Base-by-base conservation (phyloP, 2,329 filamentous ascomycete genomes). In the Colletotrichum graminicola region DNA sequence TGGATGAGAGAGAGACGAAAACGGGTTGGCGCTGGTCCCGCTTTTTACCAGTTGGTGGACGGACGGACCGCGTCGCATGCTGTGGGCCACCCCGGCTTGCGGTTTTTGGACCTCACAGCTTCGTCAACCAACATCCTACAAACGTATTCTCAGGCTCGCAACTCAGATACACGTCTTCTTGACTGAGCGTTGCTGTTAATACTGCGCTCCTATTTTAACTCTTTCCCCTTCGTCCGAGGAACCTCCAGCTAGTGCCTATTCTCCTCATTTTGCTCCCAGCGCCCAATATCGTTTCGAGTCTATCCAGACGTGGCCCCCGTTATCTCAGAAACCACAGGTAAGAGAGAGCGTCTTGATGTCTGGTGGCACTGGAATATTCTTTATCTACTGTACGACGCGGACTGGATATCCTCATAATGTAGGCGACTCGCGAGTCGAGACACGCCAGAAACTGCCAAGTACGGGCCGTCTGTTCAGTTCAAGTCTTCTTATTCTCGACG, bases 41-140 rank as follows among this genome's bases (percentile, higher is more conserved):
- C 47, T 41, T 45, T 60, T 49, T 23, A 23, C 21, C 29, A 29
- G 12, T 34, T 41, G 60, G 26, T 59, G 21, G 41, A 36, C 47
- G 26, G 52, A 36, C 56, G 34, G 14, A 29, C 29, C 34, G 32
- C 5, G 29, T 59, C 16, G 54, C 7, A 14, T 18, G 26, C 26
- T 61, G 18, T 39, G 62, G 45, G 14, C 3, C 16, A 3, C 34
- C 34, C 45, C 32, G 59, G 32, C n/a, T 51, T 26, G 23, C 29
- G 55, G n/a, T n/a, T 36, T 43, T 34, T 21, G 26, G 14, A 70
- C 55, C 34, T 66, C 41, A 66, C 55, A 39, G 14, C 34, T 26
- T 23, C 11, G 34, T 5, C 34, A 18, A 39, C n/a, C 34, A 39
- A 18, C 2, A 26, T 26, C 32, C 16, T 16, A 39, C 16, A 43